Conservation (phyloP, 306 rosid species). For the Hippophae gyantsensis region DNA sequence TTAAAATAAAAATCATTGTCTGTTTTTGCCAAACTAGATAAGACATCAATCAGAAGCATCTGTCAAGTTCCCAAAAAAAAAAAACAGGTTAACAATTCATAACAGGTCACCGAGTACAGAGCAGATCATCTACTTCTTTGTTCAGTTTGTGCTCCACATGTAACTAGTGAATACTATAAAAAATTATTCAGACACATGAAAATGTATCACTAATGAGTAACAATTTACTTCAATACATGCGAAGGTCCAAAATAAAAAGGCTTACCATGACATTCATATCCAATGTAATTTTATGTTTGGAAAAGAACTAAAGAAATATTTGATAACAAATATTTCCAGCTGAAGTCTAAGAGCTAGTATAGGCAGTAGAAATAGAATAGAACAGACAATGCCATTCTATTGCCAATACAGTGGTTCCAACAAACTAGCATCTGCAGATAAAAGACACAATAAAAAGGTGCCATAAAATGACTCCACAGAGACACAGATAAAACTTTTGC, state of each 20-base stretch:
- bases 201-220: not conserved
- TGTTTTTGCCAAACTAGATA: not conserved
- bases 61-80: not conserved
- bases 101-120: not conserved
- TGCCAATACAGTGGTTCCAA: not conserved
- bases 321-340: not conserved
- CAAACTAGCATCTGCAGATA: not conserved
- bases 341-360: not conserved
- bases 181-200: not conserved
- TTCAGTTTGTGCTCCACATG: constrained; percentile 2
- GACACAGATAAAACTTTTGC: too few species aligned
- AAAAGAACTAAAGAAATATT: not conserved
- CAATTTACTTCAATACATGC: not conserved
- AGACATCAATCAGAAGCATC: not conserved
- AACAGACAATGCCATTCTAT: not conserved
- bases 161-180: not conserved
- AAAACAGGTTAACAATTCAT: too few species aligned
- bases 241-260: not conserved
- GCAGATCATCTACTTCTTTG: not conserved
- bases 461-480: too few species aligned
- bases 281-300: not conserved
- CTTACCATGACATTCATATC: not conserved
- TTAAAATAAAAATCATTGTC: too few species aligned
- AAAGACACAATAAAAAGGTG: not conserved
- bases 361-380: not conserved